Percentiles rank a stretch among this genome's conserved stretches.
Conservation (phyloP, 2,329 filamentous ascomycete genomes). For the Alternaria arborescens region DNA sequence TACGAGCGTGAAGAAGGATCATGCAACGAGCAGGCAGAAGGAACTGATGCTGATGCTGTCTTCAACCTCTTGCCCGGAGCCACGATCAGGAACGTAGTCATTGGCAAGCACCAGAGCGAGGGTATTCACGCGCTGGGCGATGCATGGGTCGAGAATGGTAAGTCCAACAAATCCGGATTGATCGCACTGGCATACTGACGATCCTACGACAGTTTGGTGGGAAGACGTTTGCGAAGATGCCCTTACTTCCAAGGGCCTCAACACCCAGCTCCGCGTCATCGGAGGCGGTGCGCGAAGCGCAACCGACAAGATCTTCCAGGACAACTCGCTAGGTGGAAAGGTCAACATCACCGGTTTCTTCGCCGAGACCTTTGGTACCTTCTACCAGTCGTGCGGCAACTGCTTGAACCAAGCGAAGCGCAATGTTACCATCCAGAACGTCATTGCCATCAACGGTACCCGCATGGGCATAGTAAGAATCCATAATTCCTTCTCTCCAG, state of each 20-base stretch:
- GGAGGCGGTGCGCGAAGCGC: slow-evolving; percentile 38
- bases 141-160: slow-evolving; percentile 41
- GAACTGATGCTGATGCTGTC: slow-evolving; percentile 36
- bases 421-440: slow-evolving; percentile 38
- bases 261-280: slow-evolving; percentile 38
- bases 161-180: not conserved
- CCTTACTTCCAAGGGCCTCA: slow-evolving; percentile 35
- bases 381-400: slow-evolving; percentile 38
- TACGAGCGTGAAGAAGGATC: slow-evolving; percentile 36
- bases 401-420: slow-evolving; percentile 40
- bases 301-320: slow-evolving; percentile 36
- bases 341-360: slow-evolving; percentile 37
- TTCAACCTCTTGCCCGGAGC: slow-evolving; percentile 35
- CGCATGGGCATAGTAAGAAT: slow-evolving; percentile 34
- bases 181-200: slow-evolving; percentile 1
- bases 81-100: slow-evolving; percentile 35
- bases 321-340: slow-evolving; percentile 32
- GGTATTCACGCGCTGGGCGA: slow-evolving; percentile 37
- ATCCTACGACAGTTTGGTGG: slow-evolving; percentile 30
- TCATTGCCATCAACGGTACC: slow-evolving; percentile 36
- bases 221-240: slow-evolving; percentile 40
- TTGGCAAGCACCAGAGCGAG: slow-evolving; percentile 38
- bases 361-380: slow-evolving; percentile 37
- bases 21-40: slow-evolving; percentile 38
- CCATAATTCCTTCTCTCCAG: not conserved